Evolutionary conservation across 805 yeast species (phyloP).

Genomic region (Pichia manshurica): DNA sequence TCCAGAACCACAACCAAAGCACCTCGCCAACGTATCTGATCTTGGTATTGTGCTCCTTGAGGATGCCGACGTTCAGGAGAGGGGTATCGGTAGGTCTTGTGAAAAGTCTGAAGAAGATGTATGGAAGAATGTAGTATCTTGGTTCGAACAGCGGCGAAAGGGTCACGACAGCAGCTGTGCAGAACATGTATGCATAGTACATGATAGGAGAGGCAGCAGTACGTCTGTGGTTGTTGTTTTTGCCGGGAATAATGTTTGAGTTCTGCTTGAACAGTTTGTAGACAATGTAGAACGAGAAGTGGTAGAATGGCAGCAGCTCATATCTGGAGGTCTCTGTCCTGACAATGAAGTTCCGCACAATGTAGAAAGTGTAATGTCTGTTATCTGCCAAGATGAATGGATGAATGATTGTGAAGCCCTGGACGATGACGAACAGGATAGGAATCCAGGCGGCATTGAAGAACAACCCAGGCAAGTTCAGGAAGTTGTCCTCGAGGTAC

Average conservation of each 20-base stretch:
- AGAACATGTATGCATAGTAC: constrained; percentile 45
- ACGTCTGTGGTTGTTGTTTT: constrained; percentile 5
- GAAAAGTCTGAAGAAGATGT: constrained; percentile 64
- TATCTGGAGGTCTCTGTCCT: constrained; percentile 41
- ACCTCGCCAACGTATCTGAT: constrained; percentile 48
- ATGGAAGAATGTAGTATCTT: constrained; percentile 83
- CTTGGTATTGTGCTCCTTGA: constrained; percentile 21
- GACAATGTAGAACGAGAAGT: constrained; percentile 38
- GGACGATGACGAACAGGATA: constrained; percentile 41
- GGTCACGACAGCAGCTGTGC: constrained; percentile 55
- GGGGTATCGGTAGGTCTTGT: constrained; percentile 36
- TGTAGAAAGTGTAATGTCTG: constrained; percentile 86
- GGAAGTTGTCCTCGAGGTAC: constrained; percentile 34
- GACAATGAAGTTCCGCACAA: constrained; percentile 63
- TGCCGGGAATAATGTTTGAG: constrained; percentile 5
- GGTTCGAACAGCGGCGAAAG: constrained; percentile 96
- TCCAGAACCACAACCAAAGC: constrained; percentile 54
- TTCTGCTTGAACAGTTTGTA: constrained; percentile 17
- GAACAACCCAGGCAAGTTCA: constrained; percentile 17
- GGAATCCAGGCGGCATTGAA: constrained; percentile 22
- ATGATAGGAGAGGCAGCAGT: constrained; percentile 32
- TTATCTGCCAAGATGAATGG: constrained; percentile 92
- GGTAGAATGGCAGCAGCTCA: constrained; percentile 62
- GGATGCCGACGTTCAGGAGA: constrained; percentile 16
- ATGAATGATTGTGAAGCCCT: constrained; percentile 67